Conservation (phyloP, 2,329 filamentous ascomycete species). For the Leptodontidium sp. region DNA sequence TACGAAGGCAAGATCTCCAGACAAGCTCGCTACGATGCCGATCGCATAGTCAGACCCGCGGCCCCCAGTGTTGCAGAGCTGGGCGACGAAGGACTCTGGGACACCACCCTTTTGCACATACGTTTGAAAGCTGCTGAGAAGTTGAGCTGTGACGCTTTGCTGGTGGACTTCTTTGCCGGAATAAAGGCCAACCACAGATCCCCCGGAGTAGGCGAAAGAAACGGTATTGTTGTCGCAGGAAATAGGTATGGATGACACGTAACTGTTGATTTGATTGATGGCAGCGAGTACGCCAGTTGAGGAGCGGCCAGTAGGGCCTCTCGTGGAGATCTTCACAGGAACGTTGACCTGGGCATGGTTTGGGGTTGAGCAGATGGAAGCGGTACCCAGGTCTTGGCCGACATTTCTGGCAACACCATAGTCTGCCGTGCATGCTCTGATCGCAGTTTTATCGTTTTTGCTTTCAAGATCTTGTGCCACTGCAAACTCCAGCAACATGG, state of each 20-base stretch:
- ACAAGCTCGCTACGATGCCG: neutral
- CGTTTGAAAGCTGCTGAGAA: neutral
- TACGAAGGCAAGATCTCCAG: conserved; percentile 2
- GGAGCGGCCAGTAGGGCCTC: neutral
- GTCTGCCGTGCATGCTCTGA: neutral
- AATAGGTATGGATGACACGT: neutral
- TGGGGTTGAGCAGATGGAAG: neutral
- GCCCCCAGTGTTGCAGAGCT: conserved; percentile 3
- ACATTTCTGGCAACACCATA: neutral
- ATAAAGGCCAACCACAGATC: neutral
- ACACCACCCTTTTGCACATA: neutral
- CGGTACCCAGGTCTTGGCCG: neutral
- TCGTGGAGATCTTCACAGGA: neutral
- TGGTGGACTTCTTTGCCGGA: conserved; percentile 1
- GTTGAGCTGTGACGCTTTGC: neutral
- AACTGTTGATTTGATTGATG: neutral
- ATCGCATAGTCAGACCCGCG: conserved; percentile 12
- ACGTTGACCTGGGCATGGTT: conserved; percentile 3
- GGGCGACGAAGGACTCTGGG: neutral
- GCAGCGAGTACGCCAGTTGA: neutral
- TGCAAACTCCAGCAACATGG: conserved; percentile 11
- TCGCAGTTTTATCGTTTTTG: conserved; percentile 2
- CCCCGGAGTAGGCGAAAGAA: neutral
- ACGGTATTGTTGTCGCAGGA: conserved; percentile 5
- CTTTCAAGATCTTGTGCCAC: conserved; percentile 6